phyloP scores from a whole-genome alignment of 2,329 filamentous ascomycete genomes.

The Ophiostoma sp. region DNA sequence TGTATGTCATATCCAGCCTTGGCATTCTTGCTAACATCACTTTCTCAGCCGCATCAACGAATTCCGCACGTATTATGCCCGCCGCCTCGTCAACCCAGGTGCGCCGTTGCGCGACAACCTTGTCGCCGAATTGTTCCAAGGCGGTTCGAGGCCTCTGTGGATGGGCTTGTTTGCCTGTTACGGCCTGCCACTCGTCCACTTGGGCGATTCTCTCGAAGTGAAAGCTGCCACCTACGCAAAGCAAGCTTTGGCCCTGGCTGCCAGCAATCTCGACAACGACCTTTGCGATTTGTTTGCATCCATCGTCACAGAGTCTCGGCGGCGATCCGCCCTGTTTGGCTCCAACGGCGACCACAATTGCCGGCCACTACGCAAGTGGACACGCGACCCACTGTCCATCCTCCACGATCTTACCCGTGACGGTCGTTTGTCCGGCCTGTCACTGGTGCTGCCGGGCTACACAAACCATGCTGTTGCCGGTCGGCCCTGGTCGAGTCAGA shows the following conservation, averaged over 20 bases:
- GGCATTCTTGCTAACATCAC: background rate
- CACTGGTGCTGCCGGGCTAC: conserved; percentile 9
- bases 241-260: conserved; percentile 4
- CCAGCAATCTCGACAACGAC: background rate
- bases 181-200: conserved; percentile 13
- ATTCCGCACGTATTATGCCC: conserved; percentile 15
- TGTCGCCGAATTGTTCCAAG: conserved; percentile 1
- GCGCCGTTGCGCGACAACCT: conserved; percentile 10
- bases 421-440: background rate
- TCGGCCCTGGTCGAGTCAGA: background rate
- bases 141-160: background rate
- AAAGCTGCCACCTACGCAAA: conserved; percentile 3
- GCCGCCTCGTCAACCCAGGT: background rate
- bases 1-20: no score
- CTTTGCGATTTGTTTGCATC: background rate
- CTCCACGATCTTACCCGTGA: background rate
- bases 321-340: background rate
- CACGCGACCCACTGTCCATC: background rate
- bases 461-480: background rate
- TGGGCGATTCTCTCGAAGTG: background rate
- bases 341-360: background rate
- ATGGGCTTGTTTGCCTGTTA: conserved; percentile 12
- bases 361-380: background rate
- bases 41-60: conserved; percentile 1
- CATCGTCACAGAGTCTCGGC: background rate